A percentile compares a stretch with the other conserved stretches of the same genome.
These are phyloP conservation scores for Drosera capensis DNA, from an alignment of 148 eudicot genomes.

Conservation along the genomic window DNA sequence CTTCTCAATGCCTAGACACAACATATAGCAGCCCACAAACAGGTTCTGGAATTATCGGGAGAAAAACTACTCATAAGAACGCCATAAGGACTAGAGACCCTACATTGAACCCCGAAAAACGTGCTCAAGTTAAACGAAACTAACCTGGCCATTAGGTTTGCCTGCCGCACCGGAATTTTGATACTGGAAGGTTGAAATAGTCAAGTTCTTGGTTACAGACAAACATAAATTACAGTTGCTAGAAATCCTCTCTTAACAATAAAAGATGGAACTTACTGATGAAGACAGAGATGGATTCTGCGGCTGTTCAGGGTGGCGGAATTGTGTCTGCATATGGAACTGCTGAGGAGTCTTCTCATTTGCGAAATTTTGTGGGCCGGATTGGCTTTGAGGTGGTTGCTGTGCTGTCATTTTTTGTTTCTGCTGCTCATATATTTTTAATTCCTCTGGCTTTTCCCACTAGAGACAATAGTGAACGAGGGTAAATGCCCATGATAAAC, in stretches of 20 bases:
- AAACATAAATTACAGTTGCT: neutral
- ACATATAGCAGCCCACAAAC: too few species aligned
- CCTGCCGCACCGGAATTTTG: slow-evolving; percentile 36
- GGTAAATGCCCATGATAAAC: neutral
- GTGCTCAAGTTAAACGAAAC: too few species aligned
- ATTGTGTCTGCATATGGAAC: slow-evolving; percentile 32
- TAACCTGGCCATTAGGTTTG: slow-evolving; percentile 46
- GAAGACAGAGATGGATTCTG: slow-evolving; percentile 41
- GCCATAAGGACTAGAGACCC: too few species aligned
- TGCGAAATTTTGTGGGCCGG: slow-evolving; percentile 29
- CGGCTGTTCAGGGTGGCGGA: slow-evolving; percentile 25
- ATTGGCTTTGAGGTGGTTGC: slow-evolving; percentile 21
- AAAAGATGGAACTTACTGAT: slow-evolving; percentile 26
- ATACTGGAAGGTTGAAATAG: slow-evolving; percentile 35
- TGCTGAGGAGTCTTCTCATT: slow-evolving; percentile 39
- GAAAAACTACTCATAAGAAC: too few species aligned
- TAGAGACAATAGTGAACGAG: slow-evolving; percentile 8
- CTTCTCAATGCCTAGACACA: too few species aligned
- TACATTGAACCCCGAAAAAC: too few species aligned
- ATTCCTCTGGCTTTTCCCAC: slow-evolving; percentile 91
- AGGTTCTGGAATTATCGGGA: too few species aligned
- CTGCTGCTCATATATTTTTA: slow-evolving; percentile 44
- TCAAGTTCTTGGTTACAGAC: neutral
- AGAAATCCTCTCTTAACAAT: neutral
- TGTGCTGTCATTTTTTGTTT: slow-evolving; percentile 33